Conservation (phyloP, 805 yeast species). For the Ogataea corticis region DNA sequence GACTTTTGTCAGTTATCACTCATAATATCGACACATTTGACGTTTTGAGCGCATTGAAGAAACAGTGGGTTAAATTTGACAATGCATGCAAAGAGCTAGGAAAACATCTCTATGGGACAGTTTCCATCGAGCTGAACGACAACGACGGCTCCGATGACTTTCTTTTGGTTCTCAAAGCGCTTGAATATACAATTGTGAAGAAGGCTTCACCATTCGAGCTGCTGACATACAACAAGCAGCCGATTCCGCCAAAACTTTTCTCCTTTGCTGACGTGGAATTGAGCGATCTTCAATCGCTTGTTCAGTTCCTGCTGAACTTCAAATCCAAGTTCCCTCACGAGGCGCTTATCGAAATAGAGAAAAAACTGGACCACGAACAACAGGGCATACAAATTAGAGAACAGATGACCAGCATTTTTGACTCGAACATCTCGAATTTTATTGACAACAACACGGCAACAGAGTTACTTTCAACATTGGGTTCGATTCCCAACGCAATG, state of each 20-base stretch:
- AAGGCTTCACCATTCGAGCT: slow-evolving; percentile 36
- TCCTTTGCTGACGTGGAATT: slow-evolving; percentile 10
- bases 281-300: slow-evolving; percentile 22
- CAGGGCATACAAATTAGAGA: slow-evolving; percentile 27
- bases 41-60: slow-evolving; percentile 39
- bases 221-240: slow-evolving; percentile 29
- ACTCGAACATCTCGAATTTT: slow-evolving; percentile 39
- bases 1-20: slow-evolving; percentile 31
- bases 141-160: slow-evolving; percentile 27
- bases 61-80: slow-evolving; percentile 69
- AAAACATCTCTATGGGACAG: slow-evolving; percentile 58
- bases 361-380: slow-evolving; percentile 39
- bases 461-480: slow-evolving; percentile 41
- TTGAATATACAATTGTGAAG: slow-evolving; percentile 37
- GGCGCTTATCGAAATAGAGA: slow-evolving; percentile 34
- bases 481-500: slow-evolving; percentile 38
- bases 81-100: slow-evolving; percentile 71
- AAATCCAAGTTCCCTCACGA: slow-evolving; percentile 40
- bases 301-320: slow-evolving; percentile 36
- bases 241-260: slow-evolving; percentile 4
- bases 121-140: slow-evolving; percentile 46
- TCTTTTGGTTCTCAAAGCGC: slow-evolving; percentile 37
- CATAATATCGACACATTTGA: slow-evolving; percentile 32
- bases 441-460: slow-evolving; percentile 41
- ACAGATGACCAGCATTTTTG: slow-evolving; percentile 42